A percentile compares a stretch with the other conserved stretches of the same genome.
Evolutionary conservation across 164 flowering plant species (phyloP).

Genomic region (Nymphaea thermarum): DNA sequence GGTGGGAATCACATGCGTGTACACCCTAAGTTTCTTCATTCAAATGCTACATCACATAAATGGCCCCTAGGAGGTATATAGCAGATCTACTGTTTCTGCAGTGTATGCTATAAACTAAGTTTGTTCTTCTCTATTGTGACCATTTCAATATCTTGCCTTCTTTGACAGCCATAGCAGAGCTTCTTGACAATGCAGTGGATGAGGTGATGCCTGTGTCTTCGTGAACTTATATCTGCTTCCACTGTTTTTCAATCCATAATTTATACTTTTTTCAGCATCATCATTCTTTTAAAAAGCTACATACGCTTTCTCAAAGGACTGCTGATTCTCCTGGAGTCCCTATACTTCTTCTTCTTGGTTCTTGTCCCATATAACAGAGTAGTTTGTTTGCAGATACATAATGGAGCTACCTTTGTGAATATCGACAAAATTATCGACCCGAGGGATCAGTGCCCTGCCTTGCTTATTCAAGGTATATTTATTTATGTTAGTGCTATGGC

Average conservation of each 20-base stretch:
- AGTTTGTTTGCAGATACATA: conserved; percentile 45
- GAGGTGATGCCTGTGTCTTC: conserved; percentile 39
- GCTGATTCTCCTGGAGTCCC: too few species aligned
- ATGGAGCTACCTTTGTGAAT: conserved; percentile 82
- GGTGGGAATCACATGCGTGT: conserved; percentile 60
- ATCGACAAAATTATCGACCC: conserved; percentile 68
- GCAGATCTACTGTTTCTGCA: not conserved
- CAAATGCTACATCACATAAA: conserved; percentile 97
- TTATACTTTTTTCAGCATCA: not conserved
- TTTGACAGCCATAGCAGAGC: conserved; percentile 77
- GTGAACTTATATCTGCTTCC: not conserved
- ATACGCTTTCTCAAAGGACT: not conserved
- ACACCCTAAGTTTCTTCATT: conserved; percentile 89
- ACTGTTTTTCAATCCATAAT: not conserved
- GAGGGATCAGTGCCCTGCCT: conserved; percentile 64
- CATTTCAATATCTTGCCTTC: not conserved
- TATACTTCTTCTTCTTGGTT: not conserved
- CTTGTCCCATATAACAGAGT: too few species aligned
- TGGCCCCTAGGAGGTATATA: conserved; percentile 89
- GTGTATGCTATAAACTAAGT: too few species aligned
- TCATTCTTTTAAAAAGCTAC: too few species aligned
- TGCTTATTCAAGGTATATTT: conserved; percentile 70
- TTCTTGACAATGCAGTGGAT: conserved; percentile 91
- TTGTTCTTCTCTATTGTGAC: too few species aligned
- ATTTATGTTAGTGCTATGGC: too few species aligned